These are phyloP conservation scores for Jatropha curcas DNA, from an alignment of 345 rosid species.

Conservation along the genomic window DNA sequence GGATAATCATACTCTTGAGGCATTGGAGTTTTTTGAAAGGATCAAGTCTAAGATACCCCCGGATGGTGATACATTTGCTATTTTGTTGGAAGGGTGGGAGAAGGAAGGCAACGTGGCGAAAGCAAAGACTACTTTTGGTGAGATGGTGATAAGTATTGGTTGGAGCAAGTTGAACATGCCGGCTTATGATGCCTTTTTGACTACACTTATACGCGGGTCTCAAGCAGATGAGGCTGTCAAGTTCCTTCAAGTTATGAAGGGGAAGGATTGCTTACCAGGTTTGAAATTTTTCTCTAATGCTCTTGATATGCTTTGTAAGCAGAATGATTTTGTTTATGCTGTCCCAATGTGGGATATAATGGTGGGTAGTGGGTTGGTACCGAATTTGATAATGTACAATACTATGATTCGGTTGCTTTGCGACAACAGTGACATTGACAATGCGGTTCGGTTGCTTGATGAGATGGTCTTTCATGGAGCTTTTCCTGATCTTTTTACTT, in stretches of 20 bases:
- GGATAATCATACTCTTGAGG: slow-evolving; percentile 37
- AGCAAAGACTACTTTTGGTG: slow-evolving; percentile 50
- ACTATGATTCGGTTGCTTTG: slow-evolving; percentile 46
- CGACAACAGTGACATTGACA: slow-evolving; percentile 37
- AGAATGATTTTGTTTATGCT: slow-evolving; percentile 31
- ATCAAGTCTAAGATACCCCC: slow-evolving; percentile 41
- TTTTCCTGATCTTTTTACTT: slow-evolving; percentile 52
- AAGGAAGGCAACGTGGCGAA: slow-evolving; percentile 51
- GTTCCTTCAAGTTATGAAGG: slow-evolving; percentile 48
- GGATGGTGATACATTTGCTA: slow-evolving; percentile 49
- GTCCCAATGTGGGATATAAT: slow-evolving; percentile 46
- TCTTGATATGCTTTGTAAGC: slow-evolving; percentile 46
- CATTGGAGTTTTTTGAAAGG: slow-evolving; percentile 42
- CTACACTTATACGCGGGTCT: slow-evolving; percentile 34
- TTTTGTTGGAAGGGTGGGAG: slow-evolving; percentile 65
- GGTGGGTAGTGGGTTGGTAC: slow-evolving; percentile 41
- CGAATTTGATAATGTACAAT: slow-evolving; percentile 52
- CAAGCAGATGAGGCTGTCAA: slow-evolving; percentile 41
- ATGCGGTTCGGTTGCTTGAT: slow-evolving; percentile 50
- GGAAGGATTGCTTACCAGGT: slow-evolving; percentile 52
- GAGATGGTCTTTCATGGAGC: slow-evolving; percentile 53
- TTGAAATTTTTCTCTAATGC: slow-evolving; percentile 47
- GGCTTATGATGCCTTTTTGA: slow-evolving; percentile 46
- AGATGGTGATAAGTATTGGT: slow-evolving; percentile 47
- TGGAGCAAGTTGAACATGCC: slow-evolving; percentile 33